Evolutionary conservation across 139 green algal genomes (phyloP).

Genomic region (Chlorella sorokiniana): DNA sequence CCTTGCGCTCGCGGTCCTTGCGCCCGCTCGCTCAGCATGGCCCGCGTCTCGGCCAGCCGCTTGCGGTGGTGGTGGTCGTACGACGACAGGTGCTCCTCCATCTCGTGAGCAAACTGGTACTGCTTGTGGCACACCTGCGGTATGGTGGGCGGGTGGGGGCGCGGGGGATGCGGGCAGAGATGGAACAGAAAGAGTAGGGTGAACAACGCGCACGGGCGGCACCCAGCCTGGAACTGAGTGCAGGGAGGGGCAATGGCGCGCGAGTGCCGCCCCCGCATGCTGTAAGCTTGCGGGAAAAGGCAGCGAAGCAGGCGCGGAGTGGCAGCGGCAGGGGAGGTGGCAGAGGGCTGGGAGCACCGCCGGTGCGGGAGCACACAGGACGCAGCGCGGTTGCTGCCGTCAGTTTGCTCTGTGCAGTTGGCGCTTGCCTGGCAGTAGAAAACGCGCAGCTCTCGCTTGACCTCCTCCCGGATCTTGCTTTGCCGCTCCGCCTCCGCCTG

Average conservation of each 20-base stretch:
- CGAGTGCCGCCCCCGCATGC: too few species aligned
- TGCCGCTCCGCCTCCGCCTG: slow-evolving; percentile 70
- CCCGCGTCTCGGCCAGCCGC: slow-evolving; percentile 50
- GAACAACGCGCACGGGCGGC: too few species aligned
- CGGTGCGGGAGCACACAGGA: background rate
- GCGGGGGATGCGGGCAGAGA: background rate
- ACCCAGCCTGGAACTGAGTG: too few species aligned
- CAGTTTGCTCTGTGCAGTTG: too few species aligned
- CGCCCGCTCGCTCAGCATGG: slow-evolving; percentile 27
- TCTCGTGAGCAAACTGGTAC: slow-evolving; percentile 76
- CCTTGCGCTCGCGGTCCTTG: slow-evolving; percentile 33
- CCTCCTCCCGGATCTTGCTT: slow-evolving; percentile 73
- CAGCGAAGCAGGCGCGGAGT: too few species aligned
- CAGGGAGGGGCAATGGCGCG: too few species aligned
- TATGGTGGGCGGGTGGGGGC: background rate
- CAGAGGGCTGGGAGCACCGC: too few species aligned
- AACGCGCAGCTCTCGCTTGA: slow-evolving; percentile 67
- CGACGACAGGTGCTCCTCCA: slow-evolving; percentile 87
- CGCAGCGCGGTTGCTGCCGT: background rate
- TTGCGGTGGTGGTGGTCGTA: slow-evolving; percentile 90
- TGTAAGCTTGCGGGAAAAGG: too few species aligned
- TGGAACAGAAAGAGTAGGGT: background rate
- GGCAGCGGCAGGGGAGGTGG: too few species aligned
- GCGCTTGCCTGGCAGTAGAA: slow-evolving; percentile 86
- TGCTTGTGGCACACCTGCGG: slow-evolving; percentile 89